These are phyloP conservation scores for Mayamaea pseudoterrestris DNA, from an alignment of 108 stramenopile genomes.

Conservation along the genomic window DNA sequence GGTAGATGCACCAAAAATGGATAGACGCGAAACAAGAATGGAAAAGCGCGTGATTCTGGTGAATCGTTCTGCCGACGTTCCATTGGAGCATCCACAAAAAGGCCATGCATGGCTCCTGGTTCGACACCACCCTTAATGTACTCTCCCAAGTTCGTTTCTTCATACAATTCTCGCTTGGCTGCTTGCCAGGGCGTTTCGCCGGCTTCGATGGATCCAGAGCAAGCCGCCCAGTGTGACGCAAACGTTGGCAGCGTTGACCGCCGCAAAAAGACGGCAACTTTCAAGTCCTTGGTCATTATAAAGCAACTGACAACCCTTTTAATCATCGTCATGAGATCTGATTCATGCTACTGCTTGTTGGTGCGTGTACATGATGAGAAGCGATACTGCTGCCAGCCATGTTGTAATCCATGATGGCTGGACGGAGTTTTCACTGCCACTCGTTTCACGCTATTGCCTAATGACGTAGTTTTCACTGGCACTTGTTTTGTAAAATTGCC, in stretches of 20 bases:
- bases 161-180: slow-evolving; percentile 28
- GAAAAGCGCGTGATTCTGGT: not conserved
- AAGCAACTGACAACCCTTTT: slow-evolving; percentile 29
- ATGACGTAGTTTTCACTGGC: too few relatives aligned
- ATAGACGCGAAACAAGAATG: slow-evolving; percentile 31
- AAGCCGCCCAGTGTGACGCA: slow-evolving; percentile 27
- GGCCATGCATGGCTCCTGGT: slow-evolving; percentile 10
- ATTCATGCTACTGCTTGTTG: too few relatives aligned
- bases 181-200: slow-evolving; percentile 27
- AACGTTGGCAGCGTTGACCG: slow-evolving; percentile 36
- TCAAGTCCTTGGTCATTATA: slow-evolving; percentile 13
- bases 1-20: slow-evolving; percentile 27
- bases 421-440: too few relatives aligned
- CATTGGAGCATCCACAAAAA: slow-evolving; percentile 25
- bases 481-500: too few relatives aligned
- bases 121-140: not conserved
- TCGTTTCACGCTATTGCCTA: too few relatives aligned
- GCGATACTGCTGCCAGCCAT: too few relatives aligned
- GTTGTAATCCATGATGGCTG: too few relatives aligned
- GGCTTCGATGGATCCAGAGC: slow-evolving; percentile 31
- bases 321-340: not conserved
- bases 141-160: slow-evolving; percentile 32
- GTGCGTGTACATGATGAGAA: too few relatives aligned
- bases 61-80: not conserved
- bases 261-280: slow-evolving; percentile 14